phyloP scores from a whole-genome alignment of 2,329 filamentous ascomycete species.

The Pseudofabraea citricarpa region DNA sequence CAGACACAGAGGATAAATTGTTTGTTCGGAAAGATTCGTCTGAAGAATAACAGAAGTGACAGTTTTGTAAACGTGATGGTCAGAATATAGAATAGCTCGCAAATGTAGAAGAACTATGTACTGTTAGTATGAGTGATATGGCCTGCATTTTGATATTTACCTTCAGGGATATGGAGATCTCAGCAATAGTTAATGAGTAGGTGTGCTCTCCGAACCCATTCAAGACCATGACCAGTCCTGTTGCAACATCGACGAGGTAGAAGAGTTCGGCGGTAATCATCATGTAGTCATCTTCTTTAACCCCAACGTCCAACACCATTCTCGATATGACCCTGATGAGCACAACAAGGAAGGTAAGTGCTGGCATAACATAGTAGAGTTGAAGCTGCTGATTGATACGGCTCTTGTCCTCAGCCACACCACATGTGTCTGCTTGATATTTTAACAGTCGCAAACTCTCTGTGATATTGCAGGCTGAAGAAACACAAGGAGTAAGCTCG shows the following conservation, averaged over 20 bases:
- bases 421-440: slow-evolving; percentile 33
- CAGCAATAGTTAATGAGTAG: slow-evolving; percentile 4
- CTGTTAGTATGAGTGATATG: background rate
- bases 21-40: slow-evolving; percentile 7
- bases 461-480: slow-evolving; percentile 29
- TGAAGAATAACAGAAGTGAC: slow-evolving; percentile 10
- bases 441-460: slow-evolving; percentile 37
- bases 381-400: slow-evolving; percentile 1
- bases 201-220: slow-evolving; percentile 10
- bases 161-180: background rate
- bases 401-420: slow-evolving; percentile 18
- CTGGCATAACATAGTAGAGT: slow-evolving; percentile 1
- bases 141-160: background rate
- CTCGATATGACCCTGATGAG: slow-evolving; percentile 3
- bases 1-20: background rate
- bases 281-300: slow-evolving; percentile 9
- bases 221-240: slow-evolving; percentile 1
- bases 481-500: slow-evolving; percentile 28
- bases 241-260: slow-evolving; percentile 3
- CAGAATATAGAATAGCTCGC: slow-evolving; percentile 5
- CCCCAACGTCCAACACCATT: slow-evolving; percentile 4
- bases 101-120: slow-evolving; percentile 6
- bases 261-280: slow-evolving; percentile 4
- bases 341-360: slow-evolving; percentile 5
- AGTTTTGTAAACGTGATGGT: slow-evolving; percentile 7